Percentiles rank a stretch among this genome's conserved stretches.
Conservation (phyloP, 2,329 filamentous ascomycete species). For the Botrytis squamosa region DNA sequence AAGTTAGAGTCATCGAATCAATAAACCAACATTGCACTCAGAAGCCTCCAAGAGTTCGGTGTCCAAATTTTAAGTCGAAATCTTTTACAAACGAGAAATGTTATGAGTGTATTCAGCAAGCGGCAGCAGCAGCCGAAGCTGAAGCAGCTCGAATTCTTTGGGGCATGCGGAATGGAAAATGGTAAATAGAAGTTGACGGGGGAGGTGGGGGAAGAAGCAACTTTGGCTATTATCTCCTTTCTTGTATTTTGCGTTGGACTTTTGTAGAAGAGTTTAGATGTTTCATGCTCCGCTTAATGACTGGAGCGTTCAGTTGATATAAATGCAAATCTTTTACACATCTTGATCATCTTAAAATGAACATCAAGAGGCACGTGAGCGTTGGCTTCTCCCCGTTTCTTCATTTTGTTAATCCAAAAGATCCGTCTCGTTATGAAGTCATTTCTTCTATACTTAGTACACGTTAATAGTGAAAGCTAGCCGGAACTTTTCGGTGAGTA, state of each 20-base stretch:
- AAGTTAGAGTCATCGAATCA: not conserved
- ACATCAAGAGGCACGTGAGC: not conserved
- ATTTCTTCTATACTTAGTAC: too few relatives aligned
- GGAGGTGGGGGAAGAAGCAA: not conserved
- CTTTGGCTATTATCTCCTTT: not conserved
- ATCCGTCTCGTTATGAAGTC: too few relatives aligned
- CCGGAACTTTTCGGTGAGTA: too few relatives aligned
- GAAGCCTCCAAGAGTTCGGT: not conserved
- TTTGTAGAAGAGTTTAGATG: not conserved
- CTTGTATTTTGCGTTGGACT: not conserved
- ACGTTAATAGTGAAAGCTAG: too few relatives aligned
- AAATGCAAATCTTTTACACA: not conserved
- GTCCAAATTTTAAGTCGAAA: not conserved
- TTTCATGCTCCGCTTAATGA: not conserved
- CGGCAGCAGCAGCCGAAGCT: too few relatives aligned
- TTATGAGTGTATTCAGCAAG: not conserved
- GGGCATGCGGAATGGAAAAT: not conserved
- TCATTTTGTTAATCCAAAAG: too few relatives aligned
- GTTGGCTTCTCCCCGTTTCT: too few relatives aligned
- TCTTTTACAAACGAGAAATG: not conserved
- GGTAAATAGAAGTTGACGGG: not conserved
- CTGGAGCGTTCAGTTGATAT: not conserved
- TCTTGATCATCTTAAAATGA: not conserved
- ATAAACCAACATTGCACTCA: rapidly evolving
- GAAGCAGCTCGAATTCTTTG: not conserved